phyloP scores from a whole-genome alignment of 441 rosid genomes.

The Populus hybrid region DNA sequence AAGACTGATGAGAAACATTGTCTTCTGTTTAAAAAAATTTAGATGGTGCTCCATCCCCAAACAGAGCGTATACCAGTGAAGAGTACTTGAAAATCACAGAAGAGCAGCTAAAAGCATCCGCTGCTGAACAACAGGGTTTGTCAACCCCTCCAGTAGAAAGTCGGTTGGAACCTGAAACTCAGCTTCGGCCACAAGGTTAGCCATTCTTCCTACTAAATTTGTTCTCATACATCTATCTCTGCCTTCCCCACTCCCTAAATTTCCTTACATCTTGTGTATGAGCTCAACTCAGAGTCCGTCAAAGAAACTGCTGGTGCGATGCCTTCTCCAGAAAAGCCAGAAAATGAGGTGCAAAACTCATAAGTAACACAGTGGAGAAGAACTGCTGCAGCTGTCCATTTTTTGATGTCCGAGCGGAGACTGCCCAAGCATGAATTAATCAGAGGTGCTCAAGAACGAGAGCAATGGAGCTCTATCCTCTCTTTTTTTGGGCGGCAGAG shows the following conservation, averaged over 20 bases:
- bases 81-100: conserved; percentile 76
- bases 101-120: conserved; percentile 66
- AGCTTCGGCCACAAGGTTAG: conserved; percentile 37
- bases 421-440: not conserved
- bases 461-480: not conserved
- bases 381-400: not conserved
- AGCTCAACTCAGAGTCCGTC: conserved; percentile 30
- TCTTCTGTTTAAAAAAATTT: conserved; percentile 15
- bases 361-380: not conserved
- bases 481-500: not conserved
- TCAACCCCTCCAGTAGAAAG: conserved; percentile 31
- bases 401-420: not conserved
- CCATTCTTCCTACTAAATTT: not conserved
- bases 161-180: conserved; percentile 35
- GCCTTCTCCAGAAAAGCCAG: conserved; percentile 48
- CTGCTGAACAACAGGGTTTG: conserved; percentile 31
- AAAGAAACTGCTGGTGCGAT: conserved; percentile 13
- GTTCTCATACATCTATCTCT: conserved; percentile 3
- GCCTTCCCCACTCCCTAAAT: not conserved
- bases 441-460: not conserved
- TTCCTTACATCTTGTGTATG: not conserved
- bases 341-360: conserved; percentile 23
- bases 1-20: conserved; percentile 1
- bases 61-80: conserved; percentile 61
- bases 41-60: conserved; percentile 54